phyloP scores from a whole-genome alignment of 306 rosid genomes.

The Glycine latifolia region DNA sequence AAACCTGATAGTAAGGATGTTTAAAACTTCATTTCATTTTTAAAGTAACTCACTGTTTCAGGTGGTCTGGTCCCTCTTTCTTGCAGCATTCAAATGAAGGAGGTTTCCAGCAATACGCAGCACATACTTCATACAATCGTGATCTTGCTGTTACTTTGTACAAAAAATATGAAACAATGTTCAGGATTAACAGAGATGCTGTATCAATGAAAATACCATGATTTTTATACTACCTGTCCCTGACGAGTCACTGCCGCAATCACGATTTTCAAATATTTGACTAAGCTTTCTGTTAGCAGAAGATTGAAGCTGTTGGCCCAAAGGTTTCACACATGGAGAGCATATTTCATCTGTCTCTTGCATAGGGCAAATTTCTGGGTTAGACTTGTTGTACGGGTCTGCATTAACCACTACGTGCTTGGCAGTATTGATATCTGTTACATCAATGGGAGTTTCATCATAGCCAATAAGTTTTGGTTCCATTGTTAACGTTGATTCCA shows the following conservation, averaged over 20 bases:
- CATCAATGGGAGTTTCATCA: slow-evolving; percentile 74
- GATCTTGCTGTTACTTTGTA: slow-evolving; percentile 64
- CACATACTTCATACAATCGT: slow-evolving; percentile 73
- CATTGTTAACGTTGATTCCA: slow-evolving; percentile 64
- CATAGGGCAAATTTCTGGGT: slow-evolving; percentile 39
- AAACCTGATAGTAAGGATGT: neutral
- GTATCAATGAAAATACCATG: slow-evolving; percentile 22
- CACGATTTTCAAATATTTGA: slow-evolving; percentile 43
- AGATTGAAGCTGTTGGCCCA: slow-evolving; percentile 41
- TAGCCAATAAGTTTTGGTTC: slow-evolving; percentile 85
- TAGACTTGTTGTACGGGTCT: slow-evolving; percentile 41
- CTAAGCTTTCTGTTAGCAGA: slow-evolving; percentile 25
- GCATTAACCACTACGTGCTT: slow-evolving; percentile 39
- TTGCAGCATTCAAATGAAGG: slow-evolving; percentile 77
- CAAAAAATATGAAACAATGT: slow-evolving; percentile 48
- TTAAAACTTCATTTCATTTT: slow-evolving; percentile 4
- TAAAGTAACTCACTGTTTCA: slow-evolving; percentile 56
- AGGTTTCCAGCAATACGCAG: slow-evolving; percentile 67
- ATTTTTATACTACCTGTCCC: slow-evolving; percentile 55
- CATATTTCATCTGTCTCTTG: slow-evolving; percentile 28
- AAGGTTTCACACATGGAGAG: slow-evolving; percentile 38
- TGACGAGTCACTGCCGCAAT: slow-evolving; percentile 42
- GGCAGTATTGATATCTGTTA: slow-evolving; percentile 34
- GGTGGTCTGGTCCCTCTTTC: slow-evolving; percentile 86
- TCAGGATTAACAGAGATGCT: slow-evolving; percentile 30